Evolutionary conservation across 2,329 filamentous ascomycete genomes (phyloP).

Genomic region (Elsinoe fawcettii): DNA sequence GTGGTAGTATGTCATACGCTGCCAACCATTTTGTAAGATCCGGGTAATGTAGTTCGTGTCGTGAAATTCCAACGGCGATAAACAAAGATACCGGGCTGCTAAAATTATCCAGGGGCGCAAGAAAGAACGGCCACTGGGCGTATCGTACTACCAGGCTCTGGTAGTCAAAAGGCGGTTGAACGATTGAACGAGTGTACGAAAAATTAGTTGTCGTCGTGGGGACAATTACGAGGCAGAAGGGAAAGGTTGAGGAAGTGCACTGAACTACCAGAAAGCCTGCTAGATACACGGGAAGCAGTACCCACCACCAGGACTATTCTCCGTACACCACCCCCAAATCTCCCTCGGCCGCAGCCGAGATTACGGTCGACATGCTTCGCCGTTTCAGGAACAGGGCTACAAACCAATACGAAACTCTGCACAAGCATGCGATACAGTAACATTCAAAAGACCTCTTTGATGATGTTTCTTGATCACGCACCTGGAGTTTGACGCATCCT

Average conservation of each 20-base stretch:
- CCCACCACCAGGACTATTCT: neutral
- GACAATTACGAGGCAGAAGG: neutral
- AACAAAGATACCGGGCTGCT: neutral
- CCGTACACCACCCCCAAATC: slow-evolving; percentile 9
- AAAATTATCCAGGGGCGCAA: neutral
- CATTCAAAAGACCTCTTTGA: too few relatives aligned
- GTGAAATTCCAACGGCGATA: neutral
- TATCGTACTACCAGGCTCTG: neutral
- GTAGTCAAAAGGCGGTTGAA: neutral
- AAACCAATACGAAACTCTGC: neutral
- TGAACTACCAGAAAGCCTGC: neutral
- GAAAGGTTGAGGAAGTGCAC: neutral
- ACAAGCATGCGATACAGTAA: neutral
- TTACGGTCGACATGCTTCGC: slow-evolving; percentile 11
- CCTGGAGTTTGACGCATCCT: too few relatives aligned
- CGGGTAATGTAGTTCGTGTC: neutral
- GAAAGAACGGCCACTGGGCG: neutral
- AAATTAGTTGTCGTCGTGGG: neutral
- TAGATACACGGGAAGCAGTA: neutral
- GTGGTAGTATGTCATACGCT: neutral
- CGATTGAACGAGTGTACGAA: slow-evolving; percentile 4
- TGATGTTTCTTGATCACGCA: too few relatives aligned
- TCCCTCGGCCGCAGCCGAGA: slow-evolving; percentile 10
- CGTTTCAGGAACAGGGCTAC: neutral
- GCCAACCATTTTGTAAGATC: neutral